Evolutionary conservation across 306 rosid species (phyloP).

Genomic region (Prunus davidiana): DNA sequence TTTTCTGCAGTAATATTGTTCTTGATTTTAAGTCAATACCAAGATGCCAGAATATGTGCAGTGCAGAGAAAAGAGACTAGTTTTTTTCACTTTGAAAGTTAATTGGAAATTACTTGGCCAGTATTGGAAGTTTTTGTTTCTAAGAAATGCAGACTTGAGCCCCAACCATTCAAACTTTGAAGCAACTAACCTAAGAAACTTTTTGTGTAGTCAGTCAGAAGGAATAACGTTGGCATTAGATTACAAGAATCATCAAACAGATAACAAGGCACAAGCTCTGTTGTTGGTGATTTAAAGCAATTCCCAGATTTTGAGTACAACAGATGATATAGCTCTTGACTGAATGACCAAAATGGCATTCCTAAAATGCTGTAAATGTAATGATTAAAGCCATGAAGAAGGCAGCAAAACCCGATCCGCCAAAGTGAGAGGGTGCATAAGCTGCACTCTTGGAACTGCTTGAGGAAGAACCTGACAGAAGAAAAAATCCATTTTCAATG

Average conservation of each 20-base stretch:
- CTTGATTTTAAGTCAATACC: no score
- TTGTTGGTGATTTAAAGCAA: no score
- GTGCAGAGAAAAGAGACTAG: no score
- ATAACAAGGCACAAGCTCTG: no score
- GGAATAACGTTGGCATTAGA: neutral
- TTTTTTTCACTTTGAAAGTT: no score
- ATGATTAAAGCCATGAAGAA: constrained; percentile 14
- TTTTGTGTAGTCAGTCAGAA: neutral
- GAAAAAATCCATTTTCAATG: neutral
- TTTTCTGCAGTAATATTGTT: no score
- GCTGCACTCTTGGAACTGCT: constrained; percentile 20
- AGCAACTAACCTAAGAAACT: neutral
- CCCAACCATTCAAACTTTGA: no score
- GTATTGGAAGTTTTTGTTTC: no score
- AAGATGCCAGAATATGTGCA: no score
- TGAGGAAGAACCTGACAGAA: constrained; percentile 16
- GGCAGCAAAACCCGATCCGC: constrained; percentile 22
- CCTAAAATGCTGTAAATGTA: constrained; percentile 8
- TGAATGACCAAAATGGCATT: neutral
- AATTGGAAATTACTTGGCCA: no score
- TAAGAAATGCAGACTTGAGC: no score
- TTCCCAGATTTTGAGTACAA: no score
- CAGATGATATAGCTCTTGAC: neutral
- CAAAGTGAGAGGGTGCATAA: constrained; percentile 8
- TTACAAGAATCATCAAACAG: neutral